Evolutionary conservation across 2,329 filamentous ascomycete species (phyloP).

Genomic region (Alternaria arborescens): DNA sequence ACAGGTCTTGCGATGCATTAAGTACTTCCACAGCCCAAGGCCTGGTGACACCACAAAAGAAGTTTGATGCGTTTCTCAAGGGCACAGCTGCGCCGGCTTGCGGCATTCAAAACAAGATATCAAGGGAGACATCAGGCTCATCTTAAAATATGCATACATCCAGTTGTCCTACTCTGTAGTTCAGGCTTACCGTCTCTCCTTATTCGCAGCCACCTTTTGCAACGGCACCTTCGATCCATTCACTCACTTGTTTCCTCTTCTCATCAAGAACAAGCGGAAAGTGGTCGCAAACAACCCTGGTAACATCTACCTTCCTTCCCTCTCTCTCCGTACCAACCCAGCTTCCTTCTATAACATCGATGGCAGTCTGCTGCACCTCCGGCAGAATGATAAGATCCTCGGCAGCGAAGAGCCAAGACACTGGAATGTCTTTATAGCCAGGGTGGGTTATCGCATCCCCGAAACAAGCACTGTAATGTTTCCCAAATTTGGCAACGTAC

Average conservation of each 20-base stretch:
- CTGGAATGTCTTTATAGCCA: constrained; percentile 54
- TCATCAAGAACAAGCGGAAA: constrained; percentile 37
- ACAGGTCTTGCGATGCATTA: background rate
- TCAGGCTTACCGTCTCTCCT: background rate
- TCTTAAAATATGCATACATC: background rate
- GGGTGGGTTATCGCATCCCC: constrained; percentile 47
- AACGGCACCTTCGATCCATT: constrained; percentile 34
- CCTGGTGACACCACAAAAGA: background rate
- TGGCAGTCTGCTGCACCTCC: constrained; percentile 43
- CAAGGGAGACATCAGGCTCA: background rate
- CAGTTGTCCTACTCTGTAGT: background rate
- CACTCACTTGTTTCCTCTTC: constrained; percentile 33
- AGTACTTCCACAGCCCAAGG: background rate
- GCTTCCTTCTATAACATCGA: constrained; percentile 48
- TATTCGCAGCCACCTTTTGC: constrained; percentile 14
- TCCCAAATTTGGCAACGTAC: constrained; percentile 24
- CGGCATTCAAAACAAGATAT: background rate
- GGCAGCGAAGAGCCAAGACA: constrained; percentile 54
- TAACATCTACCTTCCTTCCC: constrained; percentile 53
- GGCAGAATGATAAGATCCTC: constrained; percentile 47
- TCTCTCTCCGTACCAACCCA: constrained; percentile 31
- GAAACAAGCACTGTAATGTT: constrained; percentile 51
- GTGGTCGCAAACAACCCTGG: constrained; percentile 49
- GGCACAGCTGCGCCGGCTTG: background rate
- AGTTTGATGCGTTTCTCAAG: background rate